Evolutionary conservation across 352 stramenopile genomes (phyloP).

Genomic region (Globisporangium viniferum): DNA sequence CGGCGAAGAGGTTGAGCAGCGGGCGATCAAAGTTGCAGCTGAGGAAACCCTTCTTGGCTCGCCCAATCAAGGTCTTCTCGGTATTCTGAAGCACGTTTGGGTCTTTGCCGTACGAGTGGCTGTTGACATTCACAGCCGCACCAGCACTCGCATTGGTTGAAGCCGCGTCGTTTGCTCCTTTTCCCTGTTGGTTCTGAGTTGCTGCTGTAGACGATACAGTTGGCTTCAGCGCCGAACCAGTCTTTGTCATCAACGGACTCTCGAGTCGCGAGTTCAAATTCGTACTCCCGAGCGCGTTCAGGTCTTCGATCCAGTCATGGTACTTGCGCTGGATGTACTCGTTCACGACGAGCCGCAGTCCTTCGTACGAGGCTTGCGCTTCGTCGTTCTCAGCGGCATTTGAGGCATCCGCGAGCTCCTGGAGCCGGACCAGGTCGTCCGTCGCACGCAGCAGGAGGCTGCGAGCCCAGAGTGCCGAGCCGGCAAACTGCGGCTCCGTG

Average conservation of each 20-base stretch:
- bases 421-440: constrained; percentile 69
- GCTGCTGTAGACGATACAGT: constrained; percentile 5
- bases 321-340: constrained; percentile 90
- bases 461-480: constrained; percentile 90
- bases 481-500: constrained; percentile 92
- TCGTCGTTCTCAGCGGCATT: constrained; percentile 80
- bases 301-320: constrained; percentile 88
- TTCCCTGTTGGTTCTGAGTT: constrained; percentile 1
- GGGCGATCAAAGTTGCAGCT: constrained; percentile 95
- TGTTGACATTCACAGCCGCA: constrained; percentile 34
- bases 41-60: constrained; percentile 83
- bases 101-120: constrained; percentile 33
- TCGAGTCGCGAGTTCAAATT: constrained; percentile 82
- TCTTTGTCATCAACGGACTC: constrained; percentile 87
- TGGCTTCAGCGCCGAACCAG: constrained; percentile 21
- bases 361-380: constrained; percentile 69
- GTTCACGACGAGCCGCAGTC: constrained; percentile 78
- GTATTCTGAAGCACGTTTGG: constrained; percentile 69
- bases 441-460: constrained; percentile 79
- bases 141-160: background rate
- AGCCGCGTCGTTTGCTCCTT: background rate
- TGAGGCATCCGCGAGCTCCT: constrained; percentile 66
- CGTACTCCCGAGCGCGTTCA: constrained; percentile 72
- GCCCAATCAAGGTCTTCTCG: constrained; percentile 76
- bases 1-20: constrained; percentile 90